Base-by-base conservation (phyloP, 2,329 filamentous ascomycete species). In the Pseudogymnoascus pannorum region DNA sequence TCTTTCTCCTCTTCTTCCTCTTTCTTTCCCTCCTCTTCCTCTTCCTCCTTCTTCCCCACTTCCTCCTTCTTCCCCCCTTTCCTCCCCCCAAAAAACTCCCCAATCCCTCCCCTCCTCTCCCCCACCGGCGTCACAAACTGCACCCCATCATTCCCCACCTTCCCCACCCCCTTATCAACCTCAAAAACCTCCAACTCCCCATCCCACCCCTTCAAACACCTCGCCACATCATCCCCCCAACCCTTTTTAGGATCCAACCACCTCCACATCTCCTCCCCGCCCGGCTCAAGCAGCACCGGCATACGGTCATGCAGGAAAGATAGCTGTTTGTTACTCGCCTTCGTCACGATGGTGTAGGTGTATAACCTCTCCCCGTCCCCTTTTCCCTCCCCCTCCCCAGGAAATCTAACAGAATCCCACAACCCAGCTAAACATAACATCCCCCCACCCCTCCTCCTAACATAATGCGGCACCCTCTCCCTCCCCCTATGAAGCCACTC, bases 331-430 rank as follows among this genome's bases (percentile, higher is more conserved):
- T 93, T 96, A 6, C 91, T 89, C 63, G 87, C 83, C 1, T 93
- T 97, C 1, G 94, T 99, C 72, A 97, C 93, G 71, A 99, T 85
- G 1, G 92, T 93, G 74, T 96, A 99, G 0, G 91, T 95, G 72
- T 93, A 97, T 4, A 86, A 76, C 72, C 87, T 89, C 65, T 89
- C 81, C 2, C 85, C 80, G n/a, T n/a, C n/a, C n/a, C n/a, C n/a
- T n/a, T n/a, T n/a, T n/a, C n/a, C n/a, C 1, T 83, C 81, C 58
- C 81, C 87, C 75, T 95, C 87, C 70, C 89, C n/a, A n/a, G n/a
- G n/a, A n/a, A n/a, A 94, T 68, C 86, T 80, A 5, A 92, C 91
- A 68, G 87, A 88, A 71, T 97, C 93, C 91, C 92, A 99, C 4
- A 99, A 75, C 0, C 93, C 94, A 9, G 93, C 93, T 68, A 97